Conservation (phyloP, 305 asterid species). For the Fraxinus albicans region DNA sequence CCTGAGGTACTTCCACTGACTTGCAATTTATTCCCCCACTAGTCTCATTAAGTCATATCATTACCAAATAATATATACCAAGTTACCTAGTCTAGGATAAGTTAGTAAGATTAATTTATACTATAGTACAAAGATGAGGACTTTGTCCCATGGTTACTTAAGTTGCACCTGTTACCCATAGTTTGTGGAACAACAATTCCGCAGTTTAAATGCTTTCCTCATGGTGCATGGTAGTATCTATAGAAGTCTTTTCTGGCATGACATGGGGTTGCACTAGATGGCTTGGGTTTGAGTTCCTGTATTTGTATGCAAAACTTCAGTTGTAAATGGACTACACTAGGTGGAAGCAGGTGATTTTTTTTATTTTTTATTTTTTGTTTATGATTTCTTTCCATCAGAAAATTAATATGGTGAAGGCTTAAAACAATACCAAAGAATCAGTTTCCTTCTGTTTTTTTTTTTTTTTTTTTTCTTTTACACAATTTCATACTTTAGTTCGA, state of each 20-base stretch:
- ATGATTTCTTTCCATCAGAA: not conserved
- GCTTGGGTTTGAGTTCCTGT: not conserved
- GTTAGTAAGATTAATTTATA: not conserved
- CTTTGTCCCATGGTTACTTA: not conserved
- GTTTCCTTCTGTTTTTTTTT: not conserved
- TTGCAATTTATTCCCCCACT: not conserved
- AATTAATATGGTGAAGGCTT: not conserved
- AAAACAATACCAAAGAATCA: not conserved
- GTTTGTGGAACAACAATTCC: not conserved
- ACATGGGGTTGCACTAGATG: not conserved
- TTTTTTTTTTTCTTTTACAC: not conserved
- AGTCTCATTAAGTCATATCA: not conserved
- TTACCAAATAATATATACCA: not conserved
- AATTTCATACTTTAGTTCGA: not conserved
- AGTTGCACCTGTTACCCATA: not conserved
- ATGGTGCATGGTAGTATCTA: not conserved
- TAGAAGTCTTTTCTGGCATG: not conserved
- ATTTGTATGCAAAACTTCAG: slow-evolving; percentile 4
- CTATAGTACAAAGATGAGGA: not conserved
- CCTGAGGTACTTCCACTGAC: not conserved
- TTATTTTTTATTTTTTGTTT: not conserved
- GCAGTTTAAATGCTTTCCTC: not conserved
- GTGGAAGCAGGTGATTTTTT: not conserved
- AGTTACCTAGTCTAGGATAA: not conserved
- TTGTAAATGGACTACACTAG: not conserved